Percentiles rank a stretch among this genome's conserved stretches.
Conservation (phyloP, 306 rosid species). For the Datisca glomerata region DNA sequence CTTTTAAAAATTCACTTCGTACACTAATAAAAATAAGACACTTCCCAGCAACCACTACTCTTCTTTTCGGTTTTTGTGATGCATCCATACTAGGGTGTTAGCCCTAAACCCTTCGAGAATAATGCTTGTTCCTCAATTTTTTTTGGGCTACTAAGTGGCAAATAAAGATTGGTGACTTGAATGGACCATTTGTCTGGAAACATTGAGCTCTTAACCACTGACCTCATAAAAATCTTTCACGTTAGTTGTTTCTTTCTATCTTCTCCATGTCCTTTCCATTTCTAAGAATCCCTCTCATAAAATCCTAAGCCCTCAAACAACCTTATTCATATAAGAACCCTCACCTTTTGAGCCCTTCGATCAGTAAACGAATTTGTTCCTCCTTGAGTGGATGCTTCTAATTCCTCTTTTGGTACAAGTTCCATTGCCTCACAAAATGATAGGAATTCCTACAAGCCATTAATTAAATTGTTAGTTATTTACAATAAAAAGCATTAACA, state of each 20-base stretch:
- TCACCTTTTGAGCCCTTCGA: slow-evolving; percentile 84
- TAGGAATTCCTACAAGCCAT: slow-evolving; percentile 56
- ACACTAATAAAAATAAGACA: too few relatives aligned
- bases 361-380: slow-evolving; percentile 48
- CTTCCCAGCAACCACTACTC: too few relatives aligned
- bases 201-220: too few relatives aligned
- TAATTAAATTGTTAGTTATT: neutral
- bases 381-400: slow-evolving; percentile 35
- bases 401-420: slow-evolving; percentile 75
- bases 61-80: too few relatives aligned
- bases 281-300: too few relatives aligned
- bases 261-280: neutral
- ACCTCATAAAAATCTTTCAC: too few relatives aligned
- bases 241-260: too few relatives aligned
- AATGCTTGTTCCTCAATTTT: too few relatives aligned
- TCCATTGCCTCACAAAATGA: slow-evolving; percentile 89
- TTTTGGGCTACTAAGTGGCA: too few relatives aligned
- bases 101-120: too few relatives aligned
- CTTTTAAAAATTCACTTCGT: neutral
- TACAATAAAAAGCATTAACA: slow-evolving; percentile 1
- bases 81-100: too few relatives aligned
- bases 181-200: neutral
- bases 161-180: neutral
- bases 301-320: too few relatives aligned
- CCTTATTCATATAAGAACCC: neutral